phyloP scores from a whole-genome alignment of 495 filamentous ascomycete species.

The Penicillium atrosanguineum region DNA sequence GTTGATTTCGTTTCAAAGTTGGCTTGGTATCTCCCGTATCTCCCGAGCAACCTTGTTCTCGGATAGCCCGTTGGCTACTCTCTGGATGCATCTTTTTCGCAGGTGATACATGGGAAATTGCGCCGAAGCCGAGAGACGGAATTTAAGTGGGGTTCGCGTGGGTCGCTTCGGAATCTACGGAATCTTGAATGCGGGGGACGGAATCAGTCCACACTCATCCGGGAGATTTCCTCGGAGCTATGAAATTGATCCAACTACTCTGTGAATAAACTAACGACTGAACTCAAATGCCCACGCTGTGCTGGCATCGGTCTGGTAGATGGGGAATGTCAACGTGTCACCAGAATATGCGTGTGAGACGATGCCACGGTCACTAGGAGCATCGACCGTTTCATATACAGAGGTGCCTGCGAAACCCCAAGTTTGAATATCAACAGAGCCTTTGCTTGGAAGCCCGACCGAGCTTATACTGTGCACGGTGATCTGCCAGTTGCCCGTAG shows the following conservation, averaged over 20 bases:
- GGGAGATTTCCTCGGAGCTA: too few relatives aligned
- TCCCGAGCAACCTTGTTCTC: not conserved
- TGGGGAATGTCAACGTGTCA: constrained; percentile 30
- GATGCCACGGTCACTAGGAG: constrained; percentile 28
- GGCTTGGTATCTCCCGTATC: not conserved
- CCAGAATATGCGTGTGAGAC: constrained; percentile 29
- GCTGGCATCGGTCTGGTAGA: constrained; percentile 29
- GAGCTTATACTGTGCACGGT: constrained; percentile 24
- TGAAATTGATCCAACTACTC: too few relatives aligned
- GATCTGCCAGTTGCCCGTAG: constrained; percentile 32
- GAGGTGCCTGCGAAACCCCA: constrained; percentile 20
- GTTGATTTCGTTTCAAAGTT: constrained; percentile 13
- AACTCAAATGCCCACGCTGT: constrained; percentile 41
- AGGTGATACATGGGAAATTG: too few relatives aligned
- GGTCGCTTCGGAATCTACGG: constrained; percentile 15
- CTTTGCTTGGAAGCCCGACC: constrained; percentile 28
- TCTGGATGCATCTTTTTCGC: not conserved
- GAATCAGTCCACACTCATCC: not conserved
- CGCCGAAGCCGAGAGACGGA: too few relatives aligned
- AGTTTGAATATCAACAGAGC: constrained; percentile 29
- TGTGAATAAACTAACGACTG: constrained; percentile 1
- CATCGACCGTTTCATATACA: constrained; percentile 24
- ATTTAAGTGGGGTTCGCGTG: constrained; percentile 16
- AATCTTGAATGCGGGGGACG: constrained; percentile 3
- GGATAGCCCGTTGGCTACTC: not conserved